Evolutionary conservation across 495 filamentous ascomycete genomes (phyloP).

Genomic region (Trichoderma asperelloides): DNA sequence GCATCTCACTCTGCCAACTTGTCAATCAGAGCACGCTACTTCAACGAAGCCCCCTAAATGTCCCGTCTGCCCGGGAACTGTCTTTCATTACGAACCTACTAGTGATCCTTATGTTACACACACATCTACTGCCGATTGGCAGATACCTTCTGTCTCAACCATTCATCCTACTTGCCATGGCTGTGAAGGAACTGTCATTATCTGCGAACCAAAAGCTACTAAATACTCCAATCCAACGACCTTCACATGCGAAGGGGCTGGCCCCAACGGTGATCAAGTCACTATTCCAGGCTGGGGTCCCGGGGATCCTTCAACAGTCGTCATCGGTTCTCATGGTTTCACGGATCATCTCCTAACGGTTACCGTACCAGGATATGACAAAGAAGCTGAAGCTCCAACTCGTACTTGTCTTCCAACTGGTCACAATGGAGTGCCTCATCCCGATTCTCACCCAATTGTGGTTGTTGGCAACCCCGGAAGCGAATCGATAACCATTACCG

Average conservation of each 20-base stretch:
- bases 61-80: neutral
- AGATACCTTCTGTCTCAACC: neutral
- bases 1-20: slow-evolving; percentile 2
- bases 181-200: slow-evolving; percentile 6
- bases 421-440: neutral
- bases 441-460: neutral
- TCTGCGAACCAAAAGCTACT: neutral
- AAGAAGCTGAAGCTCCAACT: neutral
- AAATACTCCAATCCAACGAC: neutral
- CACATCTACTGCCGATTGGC: neutral
- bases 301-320: neutral
- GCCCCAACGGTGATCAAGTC: neutral
- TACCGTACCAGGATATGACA: neutral
- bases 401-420: neutral
- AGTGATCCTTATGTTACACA: neutral
- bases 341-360: neutral
- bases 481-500: neutral
- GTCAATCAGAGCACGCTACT: neutral
- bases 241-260: neutral
- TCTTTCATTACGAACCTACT: slow-evolving; percentile 10
- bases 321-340: neutral
- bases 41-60: neutral
- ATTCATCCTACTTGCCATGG: slow-evolving; percentile 5
- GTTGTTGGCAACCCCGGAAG: neutral
- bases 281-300: slow-evolving; percentile 2